Evolutionary conservation across 2,329 filamentous ascomycete genomes (phyloP), one percentile per base, ranked within the genome.

Genomic region (Penicillium sp.): DNA sequence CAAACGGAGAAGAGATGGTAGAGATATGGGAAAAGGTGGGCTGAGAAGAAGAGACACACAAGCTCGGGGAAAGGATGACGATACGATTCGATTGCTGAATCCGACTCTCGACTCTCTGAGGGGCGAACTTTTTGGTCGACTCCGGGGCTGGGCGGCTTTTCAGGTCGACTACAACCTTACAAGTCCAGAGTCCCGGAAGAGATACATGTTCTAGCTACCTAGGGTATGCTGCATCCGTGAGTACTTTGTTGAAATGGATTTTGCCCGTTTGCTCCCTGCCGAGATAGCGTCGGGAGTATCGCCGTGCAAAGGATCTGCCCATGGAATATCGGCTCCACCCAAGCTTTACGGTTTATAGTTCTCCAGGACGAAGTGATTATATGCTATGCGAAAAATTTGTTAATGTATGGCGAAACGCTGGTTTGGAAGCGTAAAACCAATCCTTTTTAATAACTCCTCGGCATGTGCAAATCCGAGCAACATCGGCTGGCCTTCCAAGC

Each of bases 61-160:
- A 31, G 38, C 50, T 52, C 49, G 49, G 15, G 19, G 47, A 47
- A 26, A 47, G 49, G 57, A 59, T 59, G 57, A 59, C 48, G 48
- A 58, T 58, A 52, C 35, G 29, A 54, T 29, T 38, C 26, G n/a
- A 29, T 41, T 17, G 35, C 45, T 29, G 23, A 53, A 30, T 38
- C 29, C 21, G 30, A 23, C 35, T 41, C 35, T 41, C 35, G 35
- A 41, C 35, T 15, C 35, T 41, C 44, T 21, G 56, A 58, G 56
- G 46, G 46, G 35, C 47, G 17, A 23, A 5, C 17, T 49, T 41
- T 57, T 9, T 58, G 35, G 47, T n/a, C 26, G 35, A 19, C 45
- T 44, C 23, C 55, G 47, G 38, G 53, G 41, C 47, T 47, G 53
- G 26, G n/a, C 35, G 55, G 30, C 47, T 51, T 41, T 41, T 23